Evolutionary conservation across 305 asterid species (phyloP), one percentile per base, ranked within the genome.

Genomic region (Fraxinus greggii): DNA sequence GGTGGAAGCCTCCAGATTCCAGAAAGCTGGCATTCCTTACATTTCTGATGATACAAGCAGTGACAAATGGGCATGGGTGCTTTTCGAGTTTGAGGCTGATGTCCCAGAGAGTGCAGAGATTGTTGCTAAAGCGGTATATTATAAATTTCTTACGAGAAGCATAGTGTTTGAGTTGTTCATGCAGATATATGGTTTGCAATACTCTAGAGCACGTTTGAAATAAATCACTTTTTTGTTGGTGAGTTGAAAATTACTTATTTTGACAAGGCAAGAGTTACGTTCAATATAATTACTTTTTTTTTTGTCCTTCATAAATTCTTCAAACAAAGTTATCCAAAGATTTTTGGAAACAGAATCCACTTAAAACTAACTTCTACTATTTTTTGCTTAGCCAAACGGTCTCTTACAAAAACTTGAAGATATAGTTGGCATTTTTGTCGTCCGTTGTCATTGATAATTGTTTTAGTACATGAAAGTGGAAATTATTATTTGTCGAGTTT

Each of bases 1-100:
- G 98, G 77, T 89, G 80, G 99, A 95, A 90, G 98, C 97, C 86
- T 78, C 91, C 82, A 93, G 90, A 84, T 90, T 81, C 82, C 98
- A 94, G 88, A 95, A 88, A 85, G 36, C 90, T 31, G 93, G 93
- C 29, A 54, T 86, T 82, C 93, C 93, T 75, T 94, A 95, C 79
- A 72, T 88, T 81, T 85, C 97, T 82, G 99, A 88, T 56, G 83
- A 78, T 48, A 88, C 87, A 79, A 88, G 77, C 84, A 85, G 92
- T 75, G 99, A 95, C 87, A 94, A 88, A 89, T 95, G 98, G 99
- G 98, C 98, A n/a, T 95, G 98, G 99, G 97, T 93, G 31, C 86
- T 95, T 80, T 95, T 95, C 75, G 92, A 94, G 87, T 97, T 92
- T 0, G 94, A 93, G 89, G 97, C 90, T 78, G 85, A 91, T 82